These are phyloP conservation scores for Linderina pennispora DNA, from an alignment of 192 early-diverging fungal genomes.

Conservation along the genomic window DNA sequence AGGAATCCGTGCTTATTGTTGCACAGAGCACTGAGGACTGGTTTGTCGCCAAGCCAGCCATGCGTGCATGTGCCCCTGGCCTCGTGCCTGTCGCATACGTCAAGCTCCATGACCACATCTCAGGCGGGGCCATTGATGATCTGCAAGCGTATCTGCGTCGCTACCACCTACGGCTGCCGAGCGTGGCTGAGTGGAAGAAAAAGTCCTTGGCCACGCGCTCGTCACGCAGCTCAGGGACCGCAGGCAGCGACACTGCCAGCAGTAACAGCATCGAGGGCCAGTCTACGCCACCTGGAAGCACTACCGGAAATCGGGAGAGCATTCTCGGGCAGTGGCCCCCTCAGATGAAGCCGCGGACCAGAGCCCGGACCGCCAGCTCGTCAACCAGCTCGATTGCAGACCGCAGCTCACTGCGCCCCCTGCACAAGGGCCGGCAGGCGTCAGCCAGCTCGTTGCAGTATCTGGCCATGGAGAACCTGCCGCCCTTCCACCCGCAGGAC, in stretches of 20 bases:
- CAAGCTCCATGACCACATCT: constrained; percentile 62
- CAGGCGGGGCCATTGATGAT: constrained; percentile 58
- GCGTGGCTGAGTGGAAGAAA: constrained; percentile 52
- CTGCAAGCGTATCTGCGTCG: constrained; percentile 51
- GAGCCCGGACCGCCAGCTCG: constrained; percentile 40
- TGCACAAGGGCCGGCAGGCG: constrained; percentile 41
- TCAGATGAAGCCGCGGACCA: constrained; percentile 17
- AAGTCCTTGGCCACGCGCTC: constrained; percentile 28
- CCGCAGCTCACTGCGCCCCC: constrained; percentile 40
- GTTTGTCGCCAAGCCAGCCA: constrained; percentile 69
- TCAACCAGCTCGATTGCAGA: constrained; percentile 44
- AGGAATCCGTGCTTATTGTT: constrained; percentile 69
- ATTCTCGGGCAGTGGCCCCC: constrained; percentile 20
- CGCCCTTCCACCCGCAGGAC: constrained; percentile 23
- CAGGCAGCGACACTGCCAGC: constrained; percentile 16
- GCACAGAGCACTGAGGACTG: constrained; percentile 75
- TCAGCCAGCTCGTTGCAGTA: constrained; percentile 37
- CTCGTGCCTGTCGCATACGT: constrained; percentile 73
- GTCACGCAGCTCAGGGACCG: constrained; percentile 26
- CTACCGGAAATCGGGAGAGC: constrained; percentile 15
- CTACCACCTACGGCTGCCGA: constrained; percentile 35
- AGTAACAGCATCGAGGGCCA: too few relatives aligned
- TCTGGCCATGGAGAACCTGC: constrained; percentile 37
- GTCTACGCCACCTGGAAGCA: too few relatives aligned
- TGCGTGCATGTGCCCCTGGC: constrained; percentile 57